phyloP scores from a whole-genome alignment of 169 alveolate species.

The Fabrea salina region DNA sequence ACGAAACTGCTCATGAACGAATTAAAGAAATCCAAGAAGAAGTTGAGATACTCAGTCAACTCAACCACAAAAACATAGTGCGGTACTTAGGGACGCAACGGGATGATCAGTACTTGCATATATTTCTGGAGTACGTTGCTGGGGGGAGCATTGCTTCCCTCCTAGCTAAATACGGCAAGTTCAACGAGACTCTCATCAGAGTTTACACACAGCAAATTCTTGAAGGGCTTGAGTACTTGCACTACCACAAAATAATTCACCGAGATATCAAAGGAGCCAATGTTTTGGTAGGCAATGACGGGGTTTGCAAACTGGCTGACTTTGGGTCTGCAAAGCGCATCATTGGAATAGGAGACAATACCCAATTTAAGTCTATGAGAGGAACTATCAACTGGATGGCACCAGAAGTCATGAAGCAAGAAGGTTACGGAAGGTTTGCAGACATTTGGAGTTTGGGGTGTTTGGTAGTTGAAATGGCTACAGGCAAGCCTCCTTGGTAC shows the following conservation, averaged over 20 bases:
- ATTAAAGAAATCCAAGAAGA: constrained; percentile 35
- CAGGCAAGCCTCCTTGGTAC: constrained; percentile 76
- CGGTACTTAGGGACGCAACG: constrained; percentile 23
- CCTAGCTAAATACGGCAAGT: constrained; percentile 12
- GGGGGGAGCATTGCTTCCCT: constrained; percentile 51
- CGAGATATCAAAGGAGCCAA: constrained; percentile 87
- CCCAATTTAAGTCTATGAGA: constrained; percentile 5
- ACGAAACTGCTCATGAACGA: background rate
- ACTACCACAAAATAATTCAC: constrained; percentile 74
- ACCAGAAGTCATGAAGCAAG: constrained; percentile 70
- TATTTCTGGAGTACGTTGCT: constrained; percentile 58
- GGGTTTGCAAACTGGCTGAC: constrained; percentile 78
- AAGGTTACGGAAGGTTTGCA: constrained; percentile 68
- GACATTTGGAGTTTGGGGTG: constrained; percentile 88
- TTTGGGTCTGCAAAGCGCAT: constrained; percentile 48
- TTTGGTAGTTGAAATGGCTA: constrained; percentile 73
- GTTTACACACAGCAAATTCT: constrained; percentile 60
- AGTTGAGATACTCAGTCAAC: constrained; percentile 1
- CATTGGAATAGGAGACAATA: background rate
- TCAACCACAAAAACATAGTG: constrained; percentile 45
- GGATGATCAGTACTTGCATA: constrained; percentile 38
- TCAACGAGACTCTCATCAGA: constrained; percentile 13
- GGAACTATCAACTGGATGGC: constrained; percentile 85
- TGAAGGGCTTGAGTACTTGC: constrained; percentile 73
- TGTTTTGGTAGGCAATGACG: constrained; percentile 71